Base-by-base conservation (phyloP, 345 rosid genomes). In the Raphanus raphanistrum region DNA sequence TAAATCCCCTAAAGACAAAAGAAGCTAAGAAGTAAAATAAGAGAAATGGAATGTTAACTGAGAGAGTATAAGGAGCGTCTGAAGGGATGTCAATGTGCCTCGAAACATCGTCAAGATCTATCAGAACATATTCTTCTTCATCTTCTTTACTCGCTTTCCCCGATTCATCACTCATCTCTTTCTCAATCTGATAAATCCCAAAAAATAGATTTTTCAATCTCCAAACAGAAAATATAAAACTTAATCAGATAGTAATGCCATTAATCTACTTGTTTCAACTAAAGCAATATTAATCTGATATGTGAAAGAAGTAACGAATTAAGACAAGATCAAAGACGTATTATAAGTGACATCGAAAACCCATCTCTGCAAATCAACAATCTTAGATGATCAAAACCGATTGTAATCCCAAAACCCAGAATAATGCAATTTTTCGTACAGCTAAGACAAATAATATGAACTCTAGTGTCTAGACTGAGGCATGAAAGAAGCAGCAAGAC, bases 61-160 rank as follows among this genome's bases (percentile, higher is more conserved):
- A 78, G 21, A 88, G 76, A 71, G 81, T 76, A 58, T 88, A 90
- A 15, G 90, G 88, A n/a, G 90, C 84, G 15, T 85, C 54, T 12
- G 87, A 63, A 0, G 84, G 87, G 45, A 89, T 78, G 33, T 85
- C 84, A 73, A 89, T 64, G 71, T 82, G 83, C 55, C 80, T 85
- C 2, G 85, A 32, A 68, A 90, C 84, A 29, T 81, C 84, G 55
- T 85, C 86, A 26, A 90, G 87, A 75, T 90, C 90, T 43, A 90
- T 84, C 57, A 89, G 16, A 33, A 88, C 82, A 72, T 84, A 85
- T 50, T 86, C 73, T 0, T 45, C 73, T n/a, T 65, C 76, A 2
- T 50, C 57, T 58, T 68, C 72, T 52, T 68, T 52, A 52, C 29
- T 50, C 12, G 28, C 61, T 28, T 45, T 78, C 52, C 10, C 62